phyloP scores from a whole-genome alignment of 2,329 filamentous ascomycete species.

The Paecilomyces formosus region DNA sequence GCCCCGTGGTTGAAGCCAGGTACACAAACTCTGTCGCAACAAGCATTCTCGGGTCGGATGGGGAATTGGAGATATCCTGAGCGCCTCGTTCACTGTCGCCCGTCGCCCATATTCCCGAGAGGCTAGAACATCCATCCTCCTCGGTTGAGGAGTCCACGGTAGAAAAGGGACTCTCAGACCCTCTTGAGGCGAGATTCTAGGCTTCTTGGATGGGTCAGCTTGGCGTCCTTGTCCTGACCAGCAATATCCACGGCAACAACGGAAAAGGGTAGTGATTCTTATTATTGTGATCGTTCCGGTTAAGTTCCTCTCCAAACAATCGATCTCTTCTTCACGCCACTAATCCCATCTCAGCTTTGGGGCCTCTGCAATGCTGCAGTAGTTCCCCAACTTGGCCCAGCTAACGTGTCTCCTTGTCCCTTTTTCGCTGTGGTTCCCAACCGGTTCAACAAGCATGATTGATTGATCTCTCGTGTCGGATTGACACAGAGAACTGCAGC shows the following conservation, averaged over 20 bases:
- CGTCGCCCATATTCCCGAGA: background rate
- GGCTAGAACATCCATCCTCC: background rate
- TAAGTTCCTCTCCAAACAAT: background rate
- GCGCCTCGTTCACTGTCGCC: background rate
- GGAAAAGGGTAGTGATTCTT: background rate
- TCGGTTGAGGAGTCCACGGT: background rate
- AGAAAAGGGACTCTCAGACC: background rate
- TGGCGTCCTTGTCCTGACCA: background rate
- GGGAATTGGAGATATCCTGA: background rate
- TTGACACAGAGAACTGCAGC: background rate
- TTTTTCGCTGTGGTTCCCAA: background rate
- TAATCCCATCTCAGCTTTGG: background rate
- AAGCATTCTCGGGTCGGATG: background rate
- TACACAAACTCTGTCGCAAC: background rate
- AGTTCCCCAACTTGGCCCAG: background rate
- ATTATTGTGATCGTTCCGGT: background rate
- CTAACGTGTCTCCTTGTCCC: background rate
- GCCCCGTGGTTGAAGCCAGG: background rate
- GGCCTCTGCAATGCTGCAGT: background rate
- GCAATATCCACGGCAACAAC: too few relatives aligned
- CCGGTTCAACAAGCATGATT: background rate
- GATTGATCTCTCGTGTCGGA: background rate
- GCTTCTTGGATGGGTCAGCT: background rate
- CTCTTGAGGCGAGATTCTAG: background rate
- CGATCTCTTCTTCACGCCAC: background rate